Evolutionary conservation across 495 filamentous ascomycete genomes (phyloP), one percentile per base, ranked within the genome.

Genomic region (Xylaria scruposa): DNA sequence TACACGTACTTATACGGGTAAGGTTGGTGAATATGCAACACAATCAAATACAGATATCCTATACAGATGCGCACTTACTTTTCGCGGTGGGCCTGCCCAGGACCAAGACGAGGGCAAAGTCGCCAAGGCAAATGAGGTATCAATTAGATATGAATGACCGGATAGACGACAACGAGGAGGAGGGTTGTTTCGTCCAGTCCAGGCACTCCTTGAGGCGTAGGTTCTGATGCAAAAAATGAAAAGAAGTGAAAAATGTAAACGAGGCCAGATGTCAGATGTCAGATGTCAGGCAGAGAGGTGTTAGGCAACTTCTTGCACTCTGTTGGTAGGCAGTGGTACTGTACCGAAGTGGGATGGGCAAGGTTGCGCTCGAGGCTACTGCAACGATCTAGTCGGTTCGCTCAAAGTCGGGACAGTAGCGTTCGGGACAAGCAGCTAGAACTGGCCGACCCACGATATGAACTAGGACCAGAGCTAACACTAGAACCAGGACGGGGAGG

Each of bases 331-430:
- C 33, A 15, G 19, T 38, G 36, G 17, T 36, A 15, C n/a, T 31
- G 61, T 31, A 9, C 31, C 60, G 21, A 53, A 24, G 63, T 49
- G 46, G 65, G 49, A 17, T 56, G 49, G 33, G 47, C 29, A 31
- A 51, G 44, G 46, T 56, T 29, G 65, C 47, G 49, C n/a, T 67
- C 65, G 65, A 67, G 65, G 49, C 65, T 67, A 42, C 49, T 54
- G 47, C 33, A 56, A 33, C 65, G 33, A 54, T 51, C 31, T 31
- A 54, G 47, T 53, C 38, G 60, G 36, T 19, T 63, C n/a, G 36
- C 60, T 44, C 60, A 44, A 44, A 44, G 59, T 42, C 59, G 59
- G 59, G 33, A 62, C 38, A 62, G 59, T 62, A 62, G 58, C 58
- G 58, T 40, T 49, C 42, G 62, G 62, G 62, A 65, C 62, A 33